Evolutionary conservation across 2,329 filamentous ascomycete genomes (phyloP), one percentile per base, ranked within the genome.

Genomic region (Chrysosphaeria jannelii): DNA sequence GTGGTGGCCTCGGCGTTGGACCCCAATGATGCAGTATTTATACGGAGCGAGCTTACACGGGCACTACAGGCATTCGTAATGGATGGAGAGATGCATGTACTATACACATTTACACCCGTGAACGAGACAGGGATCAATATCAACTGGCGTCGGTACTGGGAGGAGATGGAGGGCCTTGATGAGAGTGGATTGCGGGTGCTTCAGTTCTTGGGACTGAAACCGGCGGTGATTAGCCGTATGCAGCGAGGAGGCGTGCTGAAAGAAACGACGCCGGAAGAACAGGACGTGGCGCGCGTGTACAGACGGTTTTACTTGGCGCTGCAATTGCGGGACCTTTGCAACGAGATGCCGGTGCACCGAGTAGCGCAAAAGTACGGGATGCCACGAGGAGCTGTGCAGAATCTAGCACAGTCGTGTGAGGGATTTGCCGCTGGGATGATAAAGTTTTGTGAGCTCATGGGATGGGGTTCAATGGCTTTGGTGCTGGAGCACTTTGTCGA

Each of bases 391-490:
- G 52, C 57, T 5, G 59, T 78, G 8, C 71, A 79, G 39, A 70
- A 53, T 11, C 48, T 78, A 2, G 59, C 68, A 3, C 68, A 75
- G 34, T 69, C 64, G 2, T 76, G 70, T 32, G 63, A 75, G 31
- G 71, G 71, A 0, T 79, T 78, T 35, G 71, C 69, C 4, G 66
- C 67, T 2, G 69, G 69, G 4, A 74, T 76, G 50, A 60, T 78
- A 28, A 75, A 71, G 32, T 78, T 78, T 35, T 78, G 70, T 36
- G 54, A 74, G 32, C 53, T 60, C 10, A 75, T 79, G 70, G 61
- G 55, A 3, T 76, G 69, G 67, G 58, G 57, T 2, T 61, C 69
- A 34, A 57, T 78, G 37, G 60, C 62, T 5, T 66, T 64, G 4
- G 63, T 68, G 5, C 47, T 78, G 15, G 67, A 76, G 31, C 70